These are phyloP conservation scores for Leccinum uliginosum DNA, from an alignment of 768 basidiomycete species.

Conservation along the genomic window DNA sequence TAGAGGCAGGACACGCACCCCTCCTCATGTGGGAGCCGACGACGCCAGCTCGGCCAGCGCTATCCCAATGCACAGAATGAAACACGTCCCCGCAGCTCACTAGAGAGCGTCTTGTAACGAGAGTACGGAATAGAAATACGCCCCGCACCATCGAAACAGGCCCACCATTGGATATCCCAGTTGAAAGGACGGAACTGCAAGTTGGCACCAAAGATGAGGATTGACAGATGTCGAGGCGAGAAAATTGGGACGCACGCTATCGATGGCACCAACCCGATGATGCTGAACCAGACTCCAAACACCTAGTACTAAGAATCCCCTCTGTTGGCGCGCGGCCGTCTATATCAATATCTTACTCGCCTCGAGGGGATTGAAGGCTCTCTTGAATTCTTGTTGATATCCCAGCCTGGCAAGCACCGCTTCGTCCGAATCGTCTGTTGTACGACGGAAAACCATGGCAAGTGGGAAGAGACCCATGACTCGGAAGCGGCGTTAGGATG, in stretches of 20 bases:
- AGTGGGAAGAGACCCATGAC: background rate
- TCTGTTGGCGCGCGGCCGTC: background rate
- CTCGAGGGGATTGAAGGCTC: conserved; percentile 29
- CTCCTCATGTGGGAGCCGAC: conserved; percentile 36
- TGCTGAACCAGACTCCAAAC: conserved; percentile 65
- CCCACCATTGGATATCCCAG: conserved; percentile 45
- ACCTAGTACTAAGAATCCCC: conserved; percentile 40
- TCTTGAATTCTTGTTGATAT: conserved; percentile 33
- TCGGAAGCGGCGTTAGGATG: background rate
- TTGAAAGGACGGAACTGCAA: conserved; percentile 38
- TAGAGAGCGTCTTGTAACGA: background rate
- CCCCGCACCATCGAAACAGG: conserved; percentile 42
- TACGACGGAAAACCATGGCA: background rate
- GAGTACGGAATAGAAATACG: conserved; percentile 10
- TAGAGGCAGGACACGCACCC: conserved; percentile 17
- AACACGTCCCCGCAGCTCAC: conserved; percentile 34
- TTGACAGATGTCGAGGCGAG: background rate
- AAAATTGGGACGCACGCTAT: conserved; percentile 42
- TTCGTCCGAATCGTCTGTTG: conserved; percentile 20
- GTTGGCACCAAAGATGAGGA: background rate
- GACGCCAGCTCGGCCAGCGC: conserved; percentile 37
- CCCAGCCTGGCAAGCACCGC: conserved; percentile 27
- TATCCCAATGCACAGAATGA: conserved; percentile 35
- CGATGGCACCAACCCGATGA: conserved; percentile 62
- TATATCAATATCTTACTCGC: conserved; percentile 2